phyloP scores from a whole-genome alignment of 768 basidiomycete species.

The Suillus subaureus region DNA sequence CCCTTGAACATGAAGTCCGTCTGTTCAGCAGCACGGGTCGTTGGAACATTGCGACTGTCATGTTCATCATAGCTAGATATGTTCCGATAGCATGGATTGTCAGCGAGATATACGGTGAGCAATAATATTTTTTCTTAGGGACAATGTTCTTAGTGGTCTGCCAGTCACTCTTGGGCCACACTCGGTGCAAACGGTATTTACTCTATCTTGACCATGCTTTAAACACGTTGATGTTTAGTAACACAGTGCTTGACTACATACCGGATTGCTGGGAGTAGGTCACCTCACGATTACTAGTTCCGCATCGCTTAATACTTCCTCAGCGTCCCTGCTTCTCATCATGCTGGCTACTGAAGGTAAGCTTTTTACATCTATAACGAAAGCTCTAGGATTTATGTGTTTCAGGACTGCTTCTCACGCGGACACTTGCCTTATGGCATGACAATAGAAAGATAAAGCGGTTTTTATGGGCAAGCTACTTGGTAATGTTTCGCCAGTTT shows the following conservation, averaged over 20 bases:
- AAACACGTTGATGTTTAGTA: neutral
- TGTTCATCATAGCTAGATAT: conserved; percentile 16
- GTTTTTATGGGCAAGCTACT: conserved; percentile 10
- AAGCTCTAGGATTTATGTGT: neutral
- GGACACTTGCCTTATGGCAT: conserved; percentile 14
- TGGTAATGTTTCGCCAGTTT: neutral
- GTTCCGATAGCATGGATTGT: conserved; percentile 11
- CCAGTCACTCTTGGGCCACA: neutral
- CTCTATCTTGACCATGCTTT: neutral
- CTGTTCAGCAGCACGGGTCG: conserved; percentile 6
- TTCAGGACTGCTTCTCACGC: conserved; percentile 14
- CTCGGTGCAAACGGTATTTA: conserved; percentile 3
- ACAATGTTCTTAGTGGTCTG: neutral
- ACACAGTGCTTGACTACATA: conserved; percentile 14
- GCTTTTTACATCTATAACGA: neutral
- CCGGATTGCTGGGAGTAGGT: conserved; percentile 11
- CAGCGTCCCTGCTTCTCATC: conserved; percentile 7
- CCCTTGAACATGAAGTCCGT: conserved; percentile 14
- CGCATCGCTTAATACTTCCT: neutral
- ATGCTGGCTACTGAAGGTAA: conserved; percentile 14
- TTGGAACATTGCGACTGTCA: conserved; percentile 11
- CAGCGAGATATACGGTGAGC: conserved; percentile 12
- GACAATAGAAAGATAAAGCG: neutral
- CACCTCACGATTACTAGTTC: neutral
- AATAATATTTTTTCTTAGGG: no score